phyloP scores from a whole-genome alignment of 495 filamentous ascomycete species.

The Glarea lozoyensis region DNA sequence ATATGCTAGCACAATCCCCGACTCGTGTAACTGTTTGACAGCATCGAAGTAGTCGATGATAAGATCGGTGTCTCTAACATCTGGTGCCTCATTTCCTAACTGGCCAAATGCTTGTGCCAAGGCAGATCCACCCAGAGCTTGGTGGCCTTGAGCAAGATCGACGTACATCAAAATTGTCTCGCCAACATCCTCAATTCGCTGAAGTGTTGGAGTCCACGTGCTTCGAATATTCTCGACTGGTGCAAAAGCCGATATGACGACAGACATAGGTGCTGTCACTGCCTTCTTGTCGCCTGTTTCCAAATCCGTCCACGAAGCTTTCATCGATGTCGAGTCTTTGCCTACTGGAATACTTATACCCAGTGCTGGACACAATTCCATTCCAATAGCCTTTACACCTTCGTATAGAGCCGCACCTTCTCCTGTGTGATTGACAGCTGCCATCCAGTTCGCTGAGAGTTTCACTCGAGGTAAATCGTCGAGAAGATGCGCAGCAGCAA shows the following conservation, averaged over 20 bases:
- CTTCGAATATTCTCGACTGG: constrained; percentile 68
- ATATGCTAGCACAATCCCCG: constrained; percentile 84
- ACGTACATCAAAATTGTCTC: constrained; percentile 87
- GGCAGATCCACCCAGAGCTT: constrained; percentile 83
- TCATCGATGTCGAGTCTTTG: constrained; percentile 98
- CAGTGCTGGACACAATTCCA: constrained; percentile 73
- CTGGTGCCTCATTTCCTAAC: constrained; percentile 73
- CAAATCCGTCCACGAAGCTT: constrained; percentile 85
- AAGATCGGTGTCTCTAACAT: constrained; percentile 70
- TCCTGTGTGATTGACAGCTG: constrained; percentile 83
- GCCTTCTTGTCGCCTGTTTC: constrained; percentile 61
- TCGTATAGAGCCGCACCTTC: constrained; percentile 93
- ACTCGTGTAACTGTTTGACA: constrained; percentile 74
- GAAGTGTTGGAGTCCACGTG: constrained; percentile 90
- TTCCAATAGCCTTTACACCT: constrained; percentile 84
- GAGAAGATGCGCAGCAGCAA: constrained; percentile 77
- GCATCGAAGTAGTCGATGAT: constrained; percentile 92
- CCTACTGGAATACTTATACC: constrained; percentile 91
- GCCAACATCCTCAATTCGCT: constrained; percentile 75
- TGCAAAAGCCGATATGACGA: constrained; percentile 85
- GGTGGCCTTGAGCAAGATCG: constrained; percentile 69
- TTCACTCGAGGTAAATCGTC: constrained; percentile 69
- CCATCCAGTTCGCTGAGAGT: constrained; percentile 98
- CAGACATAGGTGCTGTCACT: constrained; percentile 83
- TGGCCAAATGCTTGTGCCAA: constrained; percentile 88